Evolutionary conservation across 495 filamentous ascomycete species (phyloP), one percentile per base, ranked within the genome.

Genomic region (Xanthoparmelia taractica): DNA sequence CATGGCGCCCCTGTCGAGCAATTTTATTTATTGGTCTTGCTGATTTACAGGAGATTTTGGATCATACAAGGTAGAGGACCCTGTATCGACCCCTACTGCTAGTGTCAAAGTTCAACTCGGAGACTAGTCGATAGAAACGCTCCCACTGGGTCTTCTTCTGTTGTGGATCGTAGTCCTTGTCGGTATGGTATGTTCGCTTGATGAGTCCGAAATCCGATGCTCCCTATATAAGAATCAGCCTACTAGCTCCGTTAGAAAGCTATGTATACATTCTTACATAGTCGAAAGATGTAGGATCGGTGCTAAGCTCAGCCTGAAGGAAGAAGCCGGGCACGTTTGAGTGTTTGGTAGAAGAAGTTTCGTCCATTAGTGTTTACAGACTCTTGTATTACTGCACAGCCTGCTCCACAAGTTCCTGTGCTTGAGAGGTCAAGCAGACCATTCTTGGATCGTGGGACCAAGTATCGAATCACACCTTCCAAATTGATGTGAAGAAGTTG

Each of bases 311-410:
- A 73, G 90, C 87, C 71, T 91, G 88, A 18, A 82, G 73, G 69
- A 91, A 91, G 69, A 84, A 88, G 2, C 86, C 88, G 11, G 80
- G 73, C n/a, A 90, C 81, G 15, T 82, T 83, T 8, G 80, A 79
- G 69, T 89, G n/a, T 59, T 82, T 77, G 60, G 86, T 74, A 45
- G 36, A 59, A 37, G 36, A 27, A 12, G 38, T 25, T 11, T 38
- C 7, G 54, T 40, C 25, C 36, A 36, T 57, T 36, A 10, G n/a
- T 23, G 2, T 36, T 15, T n/a, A n/a, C 29, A 38, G 20, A 45
- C 20, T 23, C 8, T 23, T 45, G 23, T 45, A 45, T 20, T 45
- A 45, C 41, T 6, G 41, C 41, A 23, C 8, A n/a, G 41, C 20
- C 20, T 45, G 41, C 23, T 10, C 6, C 41, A 45, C 4, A 6